Conservation (phyloP, 2,329 filamentous ascomycete genomes). For the Ceratocystis lukuohia region DNA sequence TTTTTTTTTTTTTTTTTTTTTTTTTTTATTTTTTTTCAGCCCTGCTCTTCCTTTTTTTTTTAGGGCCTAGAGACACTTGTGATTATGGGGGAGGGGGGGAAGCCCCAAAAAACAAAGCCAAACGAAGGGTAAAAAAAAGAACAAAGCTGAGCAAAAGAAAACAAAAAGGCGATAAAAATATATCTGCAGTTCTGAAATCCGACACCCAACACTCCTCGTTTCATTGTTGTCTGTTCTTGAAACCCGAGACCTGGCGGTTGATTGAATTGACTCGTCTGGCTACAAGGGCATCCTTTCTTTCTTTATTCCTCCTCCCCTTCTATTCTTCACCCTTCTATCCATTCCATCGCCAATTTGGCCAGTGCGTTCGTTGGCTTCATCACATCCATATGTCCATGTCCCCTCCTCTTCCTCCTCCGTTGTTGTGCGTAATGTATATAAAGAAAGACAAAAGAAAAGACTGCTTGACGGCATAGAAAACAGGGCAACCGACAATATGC, state of each 20-base stretch:
- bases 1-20: background rate
- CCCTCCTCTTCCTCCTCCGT: too few species aligned
- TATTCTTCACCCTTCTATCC: background rate
- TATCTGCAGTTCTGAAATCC: background rate
- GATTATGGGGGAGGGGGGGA: background rate
- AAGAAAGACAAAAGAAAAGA: too few species aligned
- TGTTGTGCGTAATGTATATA: too few species aligned
- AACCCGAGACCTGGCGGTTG: background rate
- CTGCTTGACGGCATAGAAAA: too few species aligned
- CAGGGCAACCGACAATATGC: too few species aligned
- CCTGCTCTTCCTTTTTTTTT: background rate
- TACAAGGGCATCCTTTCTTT: background rate
- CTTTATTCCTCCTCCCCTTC: background rate
- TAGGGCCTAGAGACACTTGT: background rate
- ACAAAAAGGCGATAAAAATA: background rate
- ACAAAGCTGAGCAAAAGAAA: background rate
- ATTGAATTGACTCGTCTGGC: background rate
- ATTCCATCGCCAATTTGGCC: too few species aligned
- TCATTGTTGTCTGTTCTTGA: slow-evolving; percentile 1
- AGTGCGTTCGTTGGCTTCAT: too few species aligned
- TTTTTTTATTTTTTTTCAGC: background rate
- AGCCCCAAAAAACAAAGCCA: background rate
- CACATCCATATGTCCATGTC: too few species aligned
- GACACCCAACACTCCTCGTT: background rate
- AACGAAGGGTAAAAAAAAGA: background rate